Evolutionary conservation across 78 protist species (phyloP).

Genomic region (Diacronema lutheri): DNA sequence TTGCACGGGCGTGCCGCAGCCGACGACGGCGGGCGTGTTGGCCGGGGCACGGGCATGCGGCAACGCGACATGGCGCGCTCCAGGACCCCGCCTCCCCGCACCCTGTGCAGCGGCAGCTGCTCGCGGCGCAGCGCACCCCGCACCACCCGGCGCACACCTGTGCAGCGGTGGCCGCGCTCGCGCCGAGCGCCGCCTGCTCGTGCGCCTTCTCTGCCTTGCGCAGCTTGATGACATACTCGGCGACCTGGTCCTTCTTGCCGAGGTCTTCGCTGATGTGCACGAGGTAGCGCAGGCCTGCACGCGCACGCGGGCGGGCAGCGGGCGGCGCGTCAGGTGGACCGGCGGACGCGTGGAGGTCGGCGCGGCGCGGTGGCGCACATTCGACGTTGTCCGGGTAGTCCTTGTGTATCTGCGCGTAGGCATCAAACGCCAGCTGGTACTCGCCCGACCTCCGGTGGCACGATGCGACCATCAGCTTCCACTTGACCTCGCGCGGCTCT

Average conservation of each 20-base stretch:
- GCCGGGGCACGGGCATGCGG: too few relatives aligned
- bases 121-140: too few relatives aligned
- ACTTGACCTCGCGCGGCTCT: constrained; percentile 72
- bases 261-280: constrained; percentile 11
- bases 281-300: background rate
- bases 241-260: constrained; percentile 3
- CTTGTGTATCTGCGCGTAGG: constrained; percentile 42
- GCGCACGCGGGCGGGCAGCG: too few relatives aligned
- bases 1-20: too few relatives aligned
- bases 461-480: constrained; percentile 75
- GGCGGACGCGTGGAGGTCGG: too few relatives aligned
- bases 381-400: constrained; percentile 61
- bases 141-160: too few relatives aligned
- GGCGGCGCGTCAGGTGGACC: too few relatives aligned
- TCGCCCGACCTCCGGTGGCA: constrained; percentile 57
- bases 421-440: constrained; percentile 44
- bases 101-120: too few relatives aligned
- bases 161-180: too few relatives aligned
- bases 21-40: too few relatives aligned
- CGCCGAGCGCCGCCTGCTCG: background rate
- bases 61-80: too few relatives aligned
- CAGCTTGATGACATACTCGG: constrained; percentile 3
- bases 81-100: too few relatives aligned
- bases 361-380: constrained; percentile 28
- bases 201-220: background rate